Base-by-base conservation (phyloP, 2,329 filamentous ascomycete species). In the Colletotrichum falcatum region DNA sequence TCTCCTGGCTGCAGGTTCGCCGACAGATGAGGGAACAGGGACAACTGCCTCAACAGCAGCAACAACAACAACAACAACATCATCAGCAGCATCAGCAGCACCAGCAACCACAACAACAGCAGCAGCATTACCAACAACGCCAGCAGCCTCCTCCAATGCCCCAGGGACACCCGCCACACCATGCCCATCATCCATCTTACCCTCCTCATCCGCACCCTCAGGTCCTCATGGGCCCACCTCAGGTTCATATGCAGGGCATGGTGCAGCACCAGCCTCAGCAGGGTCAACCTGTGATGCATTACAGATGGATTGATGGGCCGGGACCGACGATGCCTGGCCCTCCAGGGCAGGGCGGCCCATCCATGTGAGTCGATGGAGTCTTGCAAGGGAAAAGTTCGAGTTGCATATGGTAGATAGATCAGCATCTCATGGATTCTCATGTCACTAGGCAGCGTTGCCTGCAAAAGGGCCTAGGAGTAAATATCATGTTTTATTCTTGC, bases 301-400 rank as follows among this genome's bases (percentile, higher is more conserved):
- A 67, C 16, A 79, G 80, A 67, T 86, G 85, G 85, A 81, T 83
- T 5, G 81, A 85, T 23, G 81, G 86, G 71, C 78, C 83, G 30
- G 78, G 81, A 23, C 80, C 82, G 59, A 82, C 85, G 79, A 82
- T 85, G 78, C 75, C 76, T 14, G 78, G 78, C 2, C 30, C 69
- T 11, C 75, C 49, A 0, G 54, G 55, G 23, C 67, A 53, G 16
- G 61, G 61, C 7, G 56, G 49, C 2, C 51, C 49, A 35, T 33
- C 55, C 1, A 55, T 58, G 63, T 70, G 42, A 70, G 35, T 12
- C 33, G 30, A 35, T 54, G 30, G 30, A n/a, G 20, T 20, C 14
- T 23, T 23, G 3, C 20, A 35, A 30, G 20, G 20, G 8, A 28
- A 51, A 14, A 30, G 2, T 35, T 54, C 5, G 30, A 11, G 5